Evolutionary conservation across 257 asterid genomes (phyloP), one percentile per base, ranked within the genome.

Genomic region (Nicotiana knightiana): DNA sequence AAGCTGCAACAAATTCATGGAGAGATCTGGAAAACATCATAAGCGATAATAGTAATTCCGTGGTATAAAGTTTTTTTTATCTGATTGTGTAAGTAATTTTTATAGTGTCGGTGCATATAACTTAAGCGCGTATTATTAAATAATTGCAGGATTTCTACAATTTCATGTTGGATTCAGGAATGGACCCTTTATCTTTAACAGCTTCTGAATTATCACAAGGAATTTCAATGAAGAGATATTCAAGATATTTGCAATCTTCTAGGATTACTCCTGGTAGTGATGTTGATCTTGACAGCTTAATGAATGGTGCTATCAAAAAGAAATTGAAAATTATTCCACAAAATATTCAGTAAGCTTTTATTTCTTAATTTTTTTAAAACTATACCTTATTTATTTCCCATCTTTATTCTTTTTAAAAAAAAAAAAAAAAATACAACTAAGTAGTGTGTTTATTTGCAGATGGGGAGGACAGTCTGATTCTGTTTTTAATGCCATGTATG

Each of bases 111-210:
- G 0, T 0, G 1, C 9, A 2, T 24, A 26, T 73, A 73, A 73
- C 8, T 26, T 24, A 1, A 68, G 3, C 0, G 3, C 35, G 4
- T 1, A 12, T 18, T n/a, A 46, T 54, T 62, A n/a, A 9, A 8
- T 64, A 62, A 43, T 55, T 79, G 61, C 87, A 96, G 99, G 97
- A 96, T 84, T 94, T 94, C 91, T 96, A 94, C 91, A 94, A 96
- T 71, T 96, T 94, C 82, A 53, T 94, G 76, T 85, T 93, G 93
- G 99, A 94, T 87, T 80, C 92, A 5, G 88, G 85, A 77, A 86
- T 88, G 92, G 98, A 91, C 77, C 97, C 97, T 53, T 82, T 94
- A 21, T 84, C 96, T 48, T 24, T 82, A 75, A 84, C 94, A 62
- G 85, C 97, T 54, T 84, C 97, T 4, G 93, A 83, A 81, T 83